These are phyloP conservation scores for Lathyrus tuberosus DNA, from an alignment of 306 rosid species.

Conservation along the genomic window DNA sequence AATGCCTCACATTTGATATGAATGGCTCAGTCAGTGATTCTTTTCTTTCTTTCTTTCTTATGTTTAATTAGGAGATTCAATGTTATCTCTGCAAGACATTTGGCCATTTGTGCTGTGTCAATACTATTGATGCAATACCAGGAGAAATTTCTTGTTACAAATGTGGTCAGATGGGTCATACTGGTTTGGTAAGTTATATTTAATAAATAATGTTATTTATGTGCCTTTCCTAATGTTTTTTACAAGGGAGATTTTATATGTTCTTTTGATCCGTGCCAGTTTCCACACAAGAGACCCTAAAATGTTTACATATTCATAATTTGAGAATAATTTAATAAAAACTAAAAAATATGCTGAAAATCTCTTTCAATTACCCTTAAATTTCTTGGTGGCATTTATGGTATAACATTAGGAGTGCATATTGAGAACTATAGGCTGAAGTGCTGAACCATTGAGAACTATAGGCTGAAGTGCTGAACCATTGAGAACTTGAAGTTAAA, in stretches of 20 bases:
- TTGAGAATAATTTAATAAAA: background rate
- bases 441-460: background rate
- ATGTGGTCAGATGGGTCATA: conserved; percentile 86
- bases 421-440: conserved; percentile 1
- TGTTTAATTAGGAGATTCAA: conserved; percentile 62
- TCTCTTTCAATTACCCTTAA: background rate
- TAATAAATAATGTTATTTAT: background rate
- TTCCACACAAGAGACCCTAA: background rate
- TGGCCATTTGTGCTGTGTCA: conserved; percentile 88
- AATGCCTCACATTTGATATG: conserved; percentile 16
- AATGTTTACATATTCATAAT: no score
- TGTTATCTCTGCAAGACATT: conserved; percentile 77
- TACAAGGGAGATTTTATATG: background rate
- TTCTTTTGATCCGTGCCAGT: background rate
- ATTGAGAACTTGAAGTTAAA: background rate
- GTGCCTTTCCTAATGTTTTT: background rate
- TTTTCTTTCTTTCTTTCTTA: conserved; percentile 1
- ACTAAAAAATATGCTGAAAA: background rate
- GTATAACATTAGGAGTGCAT: no score
- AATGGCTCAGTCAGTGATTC: conserved; percentile 21
- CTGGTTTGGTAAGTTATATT: conserved; percentile 78
- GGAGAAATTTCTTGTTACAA: conserved; percentile 79
- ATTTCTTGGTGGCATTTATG: conserved; percentile 1
- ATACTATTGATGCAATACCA: conserved; percentile 35
- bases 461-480: background rate